A percentile compares a stretch with the other conserved stretches of the same genome.
phyloP scores from a whole-genome alignment of 495 filamentous ascomycete species.

The Neurospora pannonica region DNA sequence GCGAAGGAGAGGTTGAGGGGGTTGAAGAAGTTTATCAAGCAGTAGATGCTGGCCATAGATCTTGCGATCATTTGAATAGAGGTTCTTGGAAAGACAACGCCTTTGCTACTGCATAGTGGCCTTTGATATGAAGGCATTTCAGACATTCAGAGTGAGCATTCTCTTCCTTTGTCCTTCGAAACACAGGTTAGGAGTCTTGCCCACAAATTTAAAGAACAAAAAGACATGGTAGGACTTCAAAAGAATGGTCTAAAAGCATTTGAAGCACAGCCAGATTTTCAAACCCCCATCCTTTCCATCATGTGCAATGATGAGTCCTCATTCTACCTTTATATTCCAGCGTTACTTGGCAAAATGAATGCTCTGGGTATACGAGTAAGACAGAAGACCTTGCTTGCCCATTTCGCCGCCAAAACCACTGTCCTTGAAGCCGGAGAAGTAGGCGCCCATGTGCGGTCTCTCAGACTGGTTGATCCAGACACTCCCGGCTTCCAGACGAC shows the following conservation, averaged over 20 bases:
- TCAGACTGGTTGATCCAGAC: conserved; percentile 52
- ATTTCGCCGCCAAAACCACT: conserved; percentile 58
- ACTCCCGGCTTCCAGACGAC: conserved; percentile 42
- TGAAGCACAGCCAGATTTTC: neutral
- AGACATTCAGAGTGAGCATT: neutral
- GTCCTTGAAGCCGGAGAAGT: conserved; percentile 57
- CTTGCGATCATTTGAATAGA: neutral
- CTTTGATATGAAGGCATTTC: neutral
- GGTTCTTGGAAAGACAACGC: neutral
- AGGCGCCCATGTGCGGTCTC: conserved; percentile 39
- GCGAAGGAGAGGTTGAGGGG: conserved; percentile 84
- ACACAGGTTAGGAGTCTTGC: neutral
- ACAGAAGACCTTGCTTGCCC: conserved; percentile 46
- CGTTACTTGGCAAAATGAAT: conserved; percentile 30
- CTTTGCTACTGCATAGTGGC: neutral
- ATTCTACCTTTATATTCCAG: neutral
- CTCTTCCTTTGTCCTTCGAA: neutral
- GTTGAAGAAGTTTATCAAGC: conserved; percentile 66
- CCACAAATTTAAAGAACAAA: too few species aligned
- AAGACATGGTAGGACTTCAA: neutral
- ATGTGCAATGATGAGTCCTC: neutral
- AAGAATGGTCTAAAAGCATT: neutral
- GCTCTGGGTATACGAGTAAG: conserved; percentile 50
- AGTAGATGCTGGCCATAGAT: neutral
- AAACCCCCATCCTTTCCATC: neutral